Evolutionary conservation across 495 filamentous ascomycete species (phyloP), one percentile per base, ranked within the genome.

Genomic region (Lepidopterella palustris): DNA sequence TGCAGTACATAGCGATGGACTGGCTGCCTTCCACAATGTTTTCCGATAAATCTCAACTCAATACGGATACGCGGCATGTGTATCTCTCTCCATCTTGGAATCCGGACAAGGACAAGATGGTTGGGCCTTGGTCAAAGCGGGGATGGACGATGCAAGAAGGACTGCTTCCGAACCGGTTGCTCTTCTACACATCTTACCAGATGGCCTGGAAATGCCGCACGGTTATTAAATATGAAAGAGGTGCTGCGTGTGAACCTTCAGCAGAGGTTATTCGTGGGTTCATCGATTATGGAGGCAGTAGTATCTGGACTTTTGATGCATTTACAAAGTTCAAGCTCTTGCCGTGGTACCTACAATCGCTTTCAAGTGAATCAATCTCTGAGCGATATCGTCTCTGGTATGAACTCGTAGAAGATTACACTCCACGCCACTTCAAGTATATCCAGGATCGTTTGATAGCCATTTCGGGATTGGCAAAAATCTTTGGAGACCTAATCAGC

Each of bases 101-200:
- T 23, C 8, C 13, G 32, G 9, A 23, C 11, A 20, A 56, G 15
- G 53, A 56, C 53, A 10, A 42, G 29, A 11, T 56, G 29, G 24
- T 9, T 28, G 53, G 53, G 31, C 53, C 53, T 13, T 56, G 53
- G 53, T 42, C 11, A 11, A 45, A 15, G 15, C 27, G 53, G 10
- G 53, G 53, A 56, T 56, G 53, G 53, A 42, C 53, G 42, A 56
- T 56, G 53, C 53, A 56, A 25, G 53, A 56, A 56, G 31, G 31
- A 5, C 53, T 56, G 35, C 53, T 56, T 45, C 31, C 53, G 10
- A 56, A 23, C 13, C 53, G 53, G 24, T 23, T 56, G 18, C 53
- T 56, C 21, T 23, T 18, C 20, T 56, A 56, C 53, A 56, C 53
- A 56, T 56, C 53, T 42, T 42, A 8, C 23, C 53, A 56, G 23